A percentile compares a stretch with the other conserved stretches of the same genome.
These are phyloP conservation scores for Jacaranda copaia DNA, from an alignment of 257 asterid species.

Conservation along the genomic window DNA sequence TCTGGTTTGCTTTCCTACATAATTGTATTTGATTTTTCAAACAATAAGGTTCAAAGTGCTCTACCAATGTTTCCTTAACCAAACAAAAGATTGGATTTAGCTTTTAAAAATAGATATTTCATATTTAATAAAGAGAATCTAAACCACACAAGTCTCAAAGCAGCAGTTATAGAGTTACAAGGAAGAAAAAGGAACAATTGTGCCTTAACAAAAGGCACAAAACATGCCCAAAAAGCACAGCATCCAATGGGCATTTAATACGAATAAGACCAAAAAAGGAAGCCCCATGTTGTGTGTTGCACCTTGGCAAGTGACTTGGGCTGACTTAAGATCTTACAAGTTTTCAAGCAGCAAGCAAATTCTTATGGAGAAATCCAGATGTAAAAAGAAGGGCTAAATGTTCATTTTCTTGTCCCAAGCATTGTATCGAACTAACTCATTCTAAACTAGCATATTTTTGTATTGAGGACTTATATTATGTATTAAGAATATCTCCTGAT, in stretches of 20 bases:
- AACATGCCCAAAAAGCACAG: too few relatives aligned
- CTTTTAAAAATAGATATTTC: neutral
- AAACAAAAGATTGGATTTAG: neutral
- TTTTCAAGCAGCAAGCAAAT: too few relatives aligned
- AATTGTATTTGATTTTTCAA: slow-evolving; percentile 4
- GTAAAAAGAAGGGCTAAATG: too few relatives aligned
- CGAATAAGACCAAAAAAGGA: too few relatives aligned
- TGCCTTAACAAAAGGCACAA: too few relatives aligned
- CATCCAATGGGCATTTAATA: too few relatives aligned
- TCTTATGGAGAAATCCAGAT: too few relatives aligned
- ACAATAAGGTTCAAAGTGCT: slow-evolving; percentile 4
- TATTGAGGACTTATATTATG: neutral
- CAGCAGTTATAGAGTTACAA: neutral
- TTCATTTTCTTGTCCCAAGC: slow-evolving; percentile 5
- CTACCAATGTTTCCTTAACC: neutral
- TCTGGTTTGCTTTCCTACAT: slow-evolving; percentile 1
- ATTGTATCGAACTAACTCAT: slow-evolving; percentile 4
- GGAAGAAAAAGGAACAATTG: too few relatives aligned
- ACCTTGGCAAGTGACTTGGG: too few relatives aligned
- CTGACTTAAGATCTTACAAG: too few relatives aligned
- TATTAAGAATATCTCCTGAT: neutral
- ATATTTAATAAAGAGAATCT: too few relatives aligned
- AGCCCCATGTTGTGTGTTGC: too few relatives aligned
- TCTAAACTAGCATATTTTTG: neutral
- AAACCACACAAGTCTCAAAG: neutral